Percentiles rank a stretch among this genome's conserved stretches.
Conservation (phyloP, 2,329 filamentous ascomycete genomes). For the Pezicula neosporulosa region DNA sequence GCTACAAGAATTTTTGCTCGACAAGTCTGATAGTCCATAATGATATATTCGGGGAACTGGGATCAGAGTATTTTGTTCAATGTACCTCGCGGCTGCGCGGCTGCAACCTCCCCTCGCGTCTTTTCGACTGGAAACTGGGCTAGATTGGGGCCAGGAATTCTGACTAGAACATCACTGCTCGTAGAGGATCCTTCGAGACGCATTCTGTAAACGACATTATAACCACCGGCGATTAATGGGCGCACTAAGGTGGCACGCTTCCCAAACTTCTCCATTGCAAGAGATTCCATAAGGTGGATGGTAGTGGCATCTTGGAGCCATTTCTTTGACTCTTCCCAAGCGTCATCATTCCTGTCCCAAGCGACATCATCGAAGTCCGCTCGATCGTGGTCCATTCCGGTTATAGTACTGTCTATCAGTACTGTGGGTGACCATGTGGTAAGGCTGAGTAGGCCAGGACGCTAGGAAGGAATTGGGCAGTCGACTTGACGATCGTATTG, state of each 20-base stretch:
- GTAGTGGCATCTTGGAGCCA: slow-evolving; percentile 6
- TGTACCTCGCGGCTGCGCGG: slow-evolving; percentile 19
- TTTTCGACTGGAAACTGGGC: slow-evolving; percentile 25
- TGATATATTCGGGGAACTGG: slow-evolving; percentile 21
- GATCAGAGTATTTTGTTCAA: slow-evolving; percentile 18
- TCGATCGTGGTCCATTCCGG: neutral
- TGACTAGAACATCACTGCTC: slow-evolving; percentile 3
- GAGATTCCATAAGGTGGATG: slow-evolving; percentile 6
- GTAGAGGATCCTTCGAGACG: slow-evolving; percentile 10
- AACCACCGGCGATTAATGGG: slow-evolving; percentile 17
- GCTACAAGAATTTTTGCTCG: slow-evolving; percentile 11
- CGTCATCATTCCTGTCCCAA: slow-evolving; percentile 20
- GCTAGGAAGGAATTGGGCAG: too few species aligned
- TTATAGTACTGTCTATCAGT: too few species aligned
- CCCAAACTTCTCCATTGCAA: slow-evolving; percentile 12
- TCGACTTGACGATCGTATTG: too few species aligned
- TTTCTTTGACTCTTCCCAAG: slow-evolving; percentile 11
- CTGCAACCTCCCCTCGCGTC: slow-evolving; percentile 23
- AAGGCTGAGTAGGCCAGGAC: too few species aligned
- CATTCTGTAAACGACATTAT: slow-evolving; percentile 16
- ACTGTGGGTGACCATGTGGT: too few species aligned
- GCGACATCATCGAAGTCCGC: slow-evolving; percentile 15
- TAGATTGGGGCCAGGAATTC: slow-evolving; percentile 24
- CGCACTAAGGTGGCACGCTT: slow-evolving; percentile 9
- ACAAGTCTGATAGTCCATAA: slow-evolving; percentile 14